A percentile compares a stretch with the other conserved stretches of the same genome.
These are phyloP conservation scores for Tetrahymena thermophila DNA, from an alignment of 73 alveolate species.

Conservation along the genomic window DNA sequence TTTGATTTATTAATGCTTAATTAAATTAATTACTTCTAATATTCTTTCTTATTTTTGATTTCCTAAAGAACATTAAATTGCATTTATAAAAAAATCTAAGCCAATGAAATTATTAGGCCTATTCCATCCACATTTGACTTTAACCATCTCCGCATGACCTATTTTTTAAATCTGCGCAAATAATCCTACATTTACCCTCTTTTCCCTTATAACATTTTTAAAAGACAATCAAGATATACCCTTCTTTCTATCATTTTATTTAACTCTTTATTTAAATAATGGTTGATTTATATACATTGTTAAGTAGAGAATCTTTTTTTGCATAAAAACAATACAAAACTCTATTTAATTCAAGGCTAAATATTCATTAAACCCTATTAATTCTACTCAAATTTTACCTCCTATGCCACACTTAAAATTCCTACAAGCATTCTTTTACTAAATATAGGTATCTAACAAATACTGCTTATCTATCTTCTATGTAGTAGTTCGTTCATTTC, in stretches of 20 bases:
- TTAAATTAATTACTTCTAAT: not conserved
- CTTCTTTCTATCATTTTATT: not conserved
- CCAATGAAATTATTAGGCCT: not conserved
- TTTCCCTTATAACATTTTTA: not conserved
- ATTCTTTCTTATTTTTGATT: not conserved
- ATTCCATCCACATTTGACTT: not conserved
- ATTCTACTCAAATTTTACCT: not conserved
- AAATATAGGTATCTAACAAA: not conserved
- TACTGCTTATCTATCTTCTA: not conserved
- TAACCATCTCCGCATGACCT: not conserved
- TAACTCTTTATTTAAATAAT: not conserved
- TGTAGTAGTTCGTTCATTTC: not conserved
- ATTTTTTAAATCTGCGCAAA: not conserved
- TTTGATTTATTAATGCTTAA: not conserved
- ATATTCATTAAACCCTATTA: not conserved
- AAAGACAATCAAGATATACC: not conserved
- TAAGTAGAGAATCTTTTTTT: not conserved
- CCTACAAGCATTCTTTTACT: not conserved
- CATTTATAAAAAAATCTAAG: not conserved
- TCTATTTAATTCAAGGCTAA: not conserved
- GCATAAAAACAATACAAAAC: not conserved
- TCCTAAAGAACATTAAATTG: not conserved
- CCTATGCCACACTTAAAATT: not conserved
- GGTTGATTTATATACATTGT: not conserved
- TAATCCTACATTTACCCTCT: not conserved